Conservation (phyloP, 2,329 filamentous ascomycete genomes). For the Aspergillus japonicus region DNA sequence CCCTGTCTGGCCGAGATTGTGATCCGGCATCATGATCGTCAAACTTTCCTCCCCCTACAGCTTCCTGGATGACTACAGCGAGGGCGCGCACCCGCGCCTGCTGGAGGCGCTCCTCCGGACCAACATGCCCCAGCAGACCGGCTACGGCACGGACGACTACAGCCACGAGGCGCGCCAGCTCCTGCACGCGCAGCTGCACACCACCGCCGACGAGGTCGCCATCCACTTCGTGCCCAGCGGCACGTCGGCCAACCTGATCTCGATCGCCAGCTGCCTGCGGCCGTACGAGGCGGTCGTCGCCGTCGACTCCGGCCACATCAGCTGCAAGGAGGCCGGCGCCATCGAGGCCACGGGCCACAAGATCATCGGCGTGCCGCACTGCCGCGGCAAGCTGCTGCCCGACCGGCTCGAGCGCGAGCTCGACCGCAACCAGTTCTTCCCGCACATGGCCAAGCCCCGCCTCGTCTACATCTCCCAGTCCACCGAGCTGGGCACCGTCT, state of each 20-base stretch:
- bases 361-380: conserved; percentile 49
- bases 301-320: conserved; percentile 51
- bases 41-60: conserved; percentile 38
- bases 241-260: conserved; percentile 54
- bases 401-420: conserved; percentile 44
- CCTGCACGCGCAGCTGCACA: conserved; percentile 38
- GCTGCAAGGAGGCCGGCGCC: conserved; percentile 51
- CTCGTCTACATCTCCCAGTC: conserved; percentile 56
- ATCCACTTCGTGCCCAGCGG: conserved; percentile 55
- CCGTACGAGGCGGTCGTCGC: conserved; percentile 55
- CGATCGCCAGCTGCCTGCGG: conserved; percentile 52
- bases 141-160: conserved; percentile 51
- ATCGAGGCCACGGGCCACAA: conserved; percentile 55
- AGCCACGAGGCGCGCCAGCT: conserved; percentile 43
- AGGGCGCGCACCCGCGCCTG: conserved; percentile 52
- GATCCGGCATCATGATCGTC: conserved; percentile 5
- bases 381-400: conserved; percentile 51
- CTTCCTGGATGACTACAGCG: conserved; percentile 54
- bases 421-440: conserved; percentile 52
- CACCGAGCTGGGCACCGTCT: conserved; percentile 52
- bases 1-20: not conserved
- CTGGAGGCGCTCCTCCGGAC: conserved; percentile 48
- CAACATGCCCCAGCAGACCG: conserved; percentile 48
- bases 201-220: conserved; percentile 41
- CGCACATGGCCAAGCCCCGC: conserved; percentile 53